phyloP scores from a whole-genome alignment of 257 asterid species.

The Solanum sejunctum region DNA sequence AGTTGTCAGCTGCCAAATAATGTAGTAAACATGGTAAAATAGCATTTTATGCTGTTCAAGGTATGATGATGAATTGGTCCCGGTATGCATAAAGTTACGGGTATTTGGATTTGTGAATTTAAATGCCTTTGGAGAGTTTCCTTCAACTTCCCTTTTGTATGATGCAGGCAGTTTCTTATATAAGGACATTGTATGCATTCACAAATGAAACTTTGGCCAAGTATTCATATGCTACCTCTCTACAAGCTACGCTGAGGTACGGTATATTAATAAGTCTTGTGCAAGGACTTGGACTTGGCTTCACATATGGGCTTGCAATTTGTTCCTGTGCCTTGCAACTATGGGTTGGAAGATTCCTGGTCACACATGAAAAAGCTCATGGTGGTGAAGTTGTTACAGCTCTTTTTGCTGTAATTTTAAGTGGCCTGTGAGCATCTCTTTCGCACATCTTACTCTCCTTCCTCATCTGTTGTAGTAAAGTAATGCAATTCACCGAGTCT shows the following conservation, averaged over 20 bases:
- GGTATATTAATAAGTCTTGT: constrained; percentile 98
- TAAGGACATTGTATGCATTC: constrained; percentile 84
- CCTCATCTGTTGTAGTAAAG: not conserved
- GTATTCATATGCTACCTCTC: constrained; percentile 95
- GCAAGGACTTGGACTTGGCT: constrained; percentile 99
- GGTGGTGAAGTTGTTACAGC: constrained; percentile 95
- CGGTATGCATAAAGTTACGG: not conserved
- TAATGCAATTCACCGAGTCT: not conserved
- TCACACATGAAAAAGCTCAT: constrained; percentile 60
- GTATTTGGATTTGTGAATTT: not conserved
- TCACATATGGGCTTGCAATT: constrained; percentile 98
- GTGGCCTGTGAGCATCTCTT: constrained; percentile 91
- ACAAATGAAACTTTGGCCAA: constrained; percentile 96
- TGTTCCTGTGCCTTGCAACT: constrained; percentile 99
- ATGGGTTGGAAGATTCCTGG: constrained; percentile 96
- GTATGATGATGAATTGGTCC: not conserved
- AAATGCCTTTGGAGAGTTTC: not conserved
- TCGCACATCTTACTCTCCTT: constrained; percentile 7
- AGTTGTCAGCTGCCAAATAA: not conserved
- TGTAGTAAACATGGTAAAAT: not conserved
- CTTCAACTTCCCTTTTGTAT: not conserved
- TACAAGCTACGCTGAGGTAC: constrained; percentile 96
- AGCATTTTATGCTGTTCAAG: not conserved
- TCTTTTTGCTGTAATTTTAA: constrained; percentile 83
- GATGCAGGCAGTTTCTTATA: constrained; percentile 86